These are phyloP conservation scores for Seminavis robusta DNA, from an alignment of 108 stramenopile species.

Conservation along the genomic window DNA sequence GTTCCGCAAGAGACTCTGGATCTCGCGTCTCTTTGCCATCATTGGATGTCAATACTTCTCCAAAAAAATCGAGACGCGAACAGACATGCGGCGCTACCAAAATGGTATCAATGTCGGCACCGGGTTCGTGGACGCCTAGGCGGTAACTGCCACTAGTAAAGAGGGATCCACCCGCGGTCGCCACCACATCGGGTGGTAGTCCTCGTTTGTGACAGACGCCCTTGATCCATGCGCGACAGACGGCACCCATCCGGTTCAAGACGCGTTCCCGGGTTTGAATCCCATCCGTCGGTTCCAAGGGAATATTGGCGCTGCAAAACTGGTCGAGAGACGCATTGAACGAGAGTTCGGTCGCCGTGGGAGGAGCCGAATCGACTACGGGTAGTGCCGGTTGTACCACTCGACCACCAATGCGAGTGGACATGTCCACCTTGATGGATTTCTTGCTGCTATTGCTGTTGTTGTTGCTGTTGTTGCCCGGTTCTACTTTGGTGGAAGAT, in stretches of 20 bases:
- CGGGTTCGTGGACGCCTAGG: slow-evolving; percentile 94
- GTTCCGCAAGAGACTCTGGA: slow-evolving; percentile 81
- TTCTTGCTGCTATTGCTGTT: neutral
- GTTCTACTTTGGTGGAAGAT: too few relatives aligned
- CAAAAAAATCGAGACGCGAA: slow-evolving; percentile 93
- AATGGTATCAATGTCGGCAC: slow-evolving; percentile 94
- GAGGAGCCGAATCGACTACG: slow-evolving; percentile 59
- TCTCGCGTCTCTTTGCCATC: slow-evolving; percentile 46
- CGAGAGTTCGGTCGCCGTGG: slow-evolving; percentile 45
- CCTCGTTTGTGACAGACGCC: slow-evolving; percentile 54
- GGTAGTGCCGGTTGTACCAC: slow-evolving; percentile 70
- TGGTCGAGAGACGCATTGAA: slow-evolving; percentile 45
- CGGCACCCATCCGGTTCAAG: slow-evolving; percentile 58
- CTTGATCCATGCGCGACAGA: slow-evolving; percentile 73
- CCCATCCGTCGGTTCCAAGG: slow-evolving; percentile 70
- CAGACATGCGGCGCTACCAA: slow-evolving; percentile 86
- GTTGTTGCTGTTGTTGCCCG: too few relatives aligned
- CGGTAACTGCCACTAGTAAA: slow-evolving; percentile 93
- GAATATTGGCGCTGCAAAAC: slow-evolving; percentile 56
- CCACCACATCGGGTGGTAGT: slow-evolving; percentile 54
- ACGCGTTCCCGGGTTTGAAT: slow-evolving; percentile 79
- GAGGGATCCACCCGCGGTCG: slow-evolving; percentile 75
- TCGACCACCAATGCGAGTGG: slow-evolving; percentile 71
- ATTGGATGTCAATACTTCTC: slow-evolving; percentile 31
- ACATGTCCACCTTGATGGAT: slow-evolving; percentile 15